Evolutionary conservation across 331 rosid genomes (phyloP).

Genomic region (Malus hybrid): DNA sequence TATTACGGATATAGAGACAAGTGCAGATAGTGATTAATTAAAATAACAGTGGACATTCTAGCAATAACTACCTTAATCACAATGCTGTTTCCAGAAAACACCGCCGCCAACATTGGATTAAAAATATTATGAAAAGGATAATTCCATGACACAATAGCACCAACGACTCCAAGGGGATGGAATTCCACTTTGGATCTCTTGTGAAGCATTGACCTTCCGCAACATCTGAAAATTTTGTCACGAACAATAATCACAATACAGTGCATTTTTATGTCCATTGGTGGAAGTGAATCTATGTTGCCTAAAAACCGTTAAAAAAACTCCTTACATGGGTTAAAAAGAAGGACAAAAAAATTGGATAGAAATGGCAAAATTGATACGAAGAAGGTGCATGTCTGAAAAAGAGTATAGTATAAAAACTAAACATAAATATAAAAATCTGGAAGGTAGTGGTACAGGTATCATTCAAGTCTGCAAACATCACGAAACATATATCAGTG

Average conservation of each 20-base stretch:
- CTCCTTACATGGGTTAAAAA: not conserved
- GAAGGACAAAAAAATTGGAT: not conserved
- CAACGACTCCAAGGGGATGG: slow-evolving; percentile 88
- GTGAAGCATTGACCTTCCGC: slow-evolving; percentile 74
- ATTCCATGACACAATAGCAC: slow-evolving; percentile 94
- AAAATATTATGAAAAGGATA: slow-evolving; percentile 88
- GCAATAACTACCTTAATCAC: slow-evolving; percentile 64
- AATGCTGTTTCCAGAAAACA: slow-evolving; percentile 81
- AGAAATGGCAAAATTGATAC: not conserved
- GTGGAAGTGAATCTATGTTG: not conserved
- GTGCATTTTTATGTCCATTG: not conserved
- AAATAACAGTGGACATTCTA: slow-evolving; percentile 12
- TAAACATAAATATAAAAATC: not conserved
- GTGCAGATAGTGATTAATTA: slow-evolving; percentile 1
- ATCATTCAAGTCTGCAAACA: not conserved
- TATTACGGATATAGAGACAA: not conserved
- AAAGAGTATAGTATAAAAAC: not conserved
- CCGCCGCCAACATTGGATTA: slow-evolving; percentile 85
- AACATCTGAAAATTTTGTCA: slow-evolving; percentile 45
- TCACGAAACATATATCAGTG: not conserved
- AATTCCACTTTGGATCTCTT: slow-evolving; percentile 85
- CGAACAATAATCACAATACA: not conserved
- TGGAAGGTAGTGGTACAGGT: not conserved
- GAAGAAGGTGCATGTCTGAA: not conserved
- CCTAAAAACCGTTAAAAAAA: not conserved